These are phyloP conservation scores for Tolypocladium album DNA, from an alignment of 2,329 filamentous ascomycete genomes.

Conservation along the genomic window DNA sequence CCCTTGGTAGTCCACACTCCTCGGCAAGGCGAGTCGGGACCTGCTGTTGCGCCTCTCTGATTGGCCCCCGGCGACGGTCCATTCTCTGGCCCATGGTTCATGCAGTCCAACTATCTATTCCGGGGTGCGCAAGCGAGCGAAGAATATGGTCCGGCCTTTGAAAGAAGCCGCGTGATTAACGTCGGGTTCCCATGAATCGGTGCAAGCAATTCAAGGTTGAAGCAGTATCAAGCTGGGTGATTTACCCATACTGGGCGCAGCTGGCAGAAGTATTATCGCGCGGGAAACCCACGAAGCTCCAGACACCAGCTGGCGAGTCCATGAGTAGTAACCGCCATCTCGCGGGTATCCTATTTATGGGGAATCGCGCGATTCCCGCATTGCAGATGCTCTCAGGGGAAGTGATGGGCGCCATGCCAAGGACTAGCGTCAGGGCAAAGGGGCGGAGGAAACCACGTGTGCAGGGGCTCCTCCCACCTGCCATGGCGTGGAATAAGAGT, in stretches of 20 bases:
- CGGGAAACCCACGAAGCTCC: neutral
- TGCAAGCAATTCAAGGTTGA: neutral
- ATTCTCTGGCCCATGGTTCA: neutral
- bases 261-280: too few species aligned
- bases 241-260: neutral
- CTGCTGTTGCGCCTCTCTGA: neutral
- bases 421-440: neutral
- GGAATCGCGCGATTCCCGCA: neutral
- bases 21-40: neutral
- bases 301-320: neutral
- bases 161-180: neutral
- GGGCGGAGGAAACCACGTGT: neutral
- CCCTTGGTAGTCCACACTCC: neutral
- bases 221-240: neutral
- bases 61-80: neutral
- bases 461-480: neutral
- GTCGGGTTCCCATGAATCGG: neutral
- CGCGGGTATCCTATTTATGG: neutral
- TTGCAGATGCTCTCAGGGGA: neutral
- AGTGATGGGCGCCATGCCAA: neutral
- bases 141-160: neutral
- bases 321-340: neutral
- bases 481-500: neutral
- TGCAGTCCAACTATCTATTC: neutral
- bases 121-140: neutral